A percentile compares a stretch with the other conserved stretches of the same genome.
phyloP scores from a whole-genome alignment of 2,329 filamentous ascomycete genomes.

The Claviceps humidiphila region DNA sequence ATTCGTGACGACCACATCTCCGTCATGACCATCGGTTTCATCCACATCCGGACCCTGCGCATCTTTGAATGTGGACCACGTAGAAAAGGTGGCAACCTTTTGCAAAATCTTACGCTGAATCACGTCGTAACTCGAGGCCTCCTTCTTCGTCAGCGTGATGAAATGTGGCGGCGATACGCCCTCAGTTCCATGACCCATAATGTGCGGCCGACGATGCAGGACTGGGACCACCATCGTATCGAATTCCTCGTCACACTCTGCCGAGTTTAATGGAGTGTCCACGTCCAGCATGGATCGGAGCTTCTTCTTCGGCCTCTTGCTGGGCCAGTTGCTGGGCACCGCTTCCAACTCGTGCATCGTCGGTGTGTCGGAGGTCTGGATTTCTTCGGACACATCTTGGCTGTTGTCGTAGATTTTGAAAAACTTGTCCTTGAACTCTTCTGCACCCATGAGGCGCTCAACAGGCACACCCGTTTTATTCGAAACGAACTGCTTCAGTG shows the following conservation, averaged over 20 bases:
- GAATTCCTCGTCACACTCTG: slow-evolving; percentile 48
- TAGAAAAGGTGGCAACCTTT: slow-evolving; percentile 65
- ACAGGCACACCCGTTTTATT: slow-evolving; percentile 50
- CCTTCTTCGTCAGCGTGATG: slow-evolving; percentile 61
- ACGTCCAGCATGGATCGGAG: slow-evolving; percentile 38
- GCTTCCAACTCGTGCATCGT: slow-evolving; percentile 67
- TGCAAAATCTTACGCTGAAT: slow-evolving; percentile 72
- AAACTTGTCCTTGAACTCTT: slow-evolving; percentile 73
- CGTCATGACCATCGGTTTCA: slow-evolving; percentile 43
- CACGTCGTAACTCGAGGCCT: slow-evolving; percentile 50
- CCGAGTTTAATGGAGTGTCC: slow-evolving; percentile 26
- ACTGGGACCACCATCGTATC: slow-evolving; percentile 59
- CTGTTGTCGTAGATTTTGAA: slow-evolving; percentile 74
- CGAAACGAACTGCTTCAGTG: slow-evolving; percentile 58
- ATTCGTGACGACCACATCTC: slow-evolving; percentile 55
- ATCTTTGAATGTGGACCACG: slow-evolving; percentile 48
- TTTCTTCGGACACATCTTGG: slow-evolving; percentile 55
- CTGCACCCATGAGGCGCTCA: slow-evolving; percentile 61
- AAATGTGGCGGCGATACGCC: slow-evolving; percentile 45
- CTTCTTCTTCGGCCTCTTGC: slow-evolving; percentile 32
- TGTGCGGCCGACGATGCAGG: slow-evolving; percentile 40
- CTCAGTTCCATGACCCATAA: slow-evolving; percentile 19
- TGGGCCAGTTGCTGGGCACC: slow-evolving; percentile 64
- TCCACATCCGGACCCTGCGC: slow-evolving; percentile 28
- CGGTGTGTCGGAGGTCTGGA: slow-evolving; percentile 50